These are phyloP conservation scores for Spathaspora hagerdaliae DNA, from an alignment of 805 yeast species.

Conservation along the genomic window DNA sequence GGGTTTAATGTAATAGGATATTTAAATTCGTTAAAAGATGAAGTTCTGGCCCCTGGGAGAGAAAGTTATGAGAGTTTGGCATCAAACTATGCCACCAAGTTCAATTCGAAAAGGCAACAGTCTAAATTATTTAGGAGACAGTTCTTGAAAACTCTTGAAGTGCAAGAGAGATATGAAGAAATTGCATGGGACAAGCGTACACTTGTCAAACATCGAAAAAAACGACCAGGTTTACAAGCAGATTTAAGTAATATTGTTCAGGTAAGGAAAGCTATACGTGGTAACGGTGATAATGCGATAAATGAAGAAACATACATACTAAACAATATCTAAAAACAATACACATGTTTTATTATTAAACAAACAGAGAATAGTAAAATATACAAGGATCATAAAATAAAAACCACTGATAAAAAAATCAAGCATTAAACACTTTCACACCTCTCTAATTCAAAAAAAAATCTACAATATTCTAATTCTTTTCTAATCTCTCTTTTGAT, in stretches of 20 bases:
- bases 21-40: slow-evolving; percentile 2
- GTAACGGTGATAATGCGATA: background rate
- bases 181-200: slow-evolving; percentile 7
- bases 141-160: slow-evolving; percentile 9
- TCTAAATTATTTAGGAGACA: slow-evolving; percentile 2
- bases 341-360: background rate
- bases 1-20: slow-evolving; percentile 8
- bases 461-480: background rate
- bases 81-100: slow-evolving; percentile 4
- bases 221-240: background rate
- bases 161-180: slow-evolving; percentile 2
- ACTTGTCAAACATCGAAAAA: background rate
- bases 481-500: slow-evolving; percentile 13
- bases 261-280: background rate
- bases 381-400: background rate
- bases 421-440: no score
- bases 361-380: background rate
- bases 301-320: slow-evolving; percentile 5
- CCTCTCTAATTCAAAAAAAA: background rate
- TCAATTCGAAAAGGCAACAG: slow-evolving; percentile 1
- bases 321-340: background rate
- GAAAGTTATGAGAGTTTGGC: background rate
- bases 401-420: no score
- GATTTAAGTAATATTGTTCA: slow-evolving; percentile 2
- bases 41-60: background rate